A percentile compares a stretch with the other conserved stretches of the same genome.
Evolutionary conservation across 345 rosid species (phyloP).

Genomic region (Eucalyptus globulus): DNA sequence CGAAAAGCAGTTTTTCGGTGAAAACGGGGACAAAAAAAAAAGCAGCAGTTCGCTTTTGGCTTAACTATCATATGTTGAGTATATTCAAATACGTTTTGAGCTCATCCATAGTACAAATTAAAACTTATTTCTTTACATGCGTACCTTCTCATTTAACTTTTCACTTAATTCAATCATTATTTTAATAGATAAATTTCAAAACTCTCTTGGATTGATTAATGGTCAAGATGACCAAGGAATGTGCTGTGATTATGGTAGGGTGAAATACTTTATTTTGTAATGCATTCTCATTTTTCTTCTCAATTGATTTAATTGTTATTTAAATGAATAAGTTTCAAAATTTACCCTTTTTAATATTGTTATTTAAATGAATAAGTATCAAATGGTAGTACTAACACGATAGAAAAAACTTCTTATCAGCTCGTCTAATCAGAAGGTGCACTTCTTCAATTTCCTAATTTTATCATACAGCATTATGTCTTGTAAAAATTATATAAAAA

Average conservation of each 20-base stretch:
- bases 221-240: accelerated
- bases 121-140: accelerated
- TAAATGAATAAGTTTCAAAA: background rate
- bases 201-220: background rate
- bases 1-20: background rate
- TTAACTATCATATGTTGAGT: background rate
- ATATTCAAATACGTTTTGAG: accelerated
- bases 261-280: no score
- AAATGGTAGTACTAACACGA: accelerated
- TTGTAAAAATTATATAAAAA: background rate
- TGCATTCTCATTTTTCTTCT: background rate
- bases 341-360: accelerated
- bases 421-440: accelerated
- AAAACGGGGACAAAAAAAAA: background rate
- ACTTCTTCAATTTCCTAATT: background rate
- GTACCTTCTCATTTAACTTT: accelerated
- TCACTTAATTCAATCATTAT: background rate
- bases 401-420: accelerated
- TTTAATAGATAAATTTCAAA: background rate
- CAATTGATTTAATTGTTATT: background rate
- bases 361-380: accelerated
- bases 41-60: background rate
- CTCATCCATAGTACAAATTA: accelerated
- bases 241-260: accelerated
- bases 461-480: accelerated